phyloP scores from a whole-genome alignment of 2,329 filamentous ascomycete species.

The Colletotrichum caudatum region DNA sequence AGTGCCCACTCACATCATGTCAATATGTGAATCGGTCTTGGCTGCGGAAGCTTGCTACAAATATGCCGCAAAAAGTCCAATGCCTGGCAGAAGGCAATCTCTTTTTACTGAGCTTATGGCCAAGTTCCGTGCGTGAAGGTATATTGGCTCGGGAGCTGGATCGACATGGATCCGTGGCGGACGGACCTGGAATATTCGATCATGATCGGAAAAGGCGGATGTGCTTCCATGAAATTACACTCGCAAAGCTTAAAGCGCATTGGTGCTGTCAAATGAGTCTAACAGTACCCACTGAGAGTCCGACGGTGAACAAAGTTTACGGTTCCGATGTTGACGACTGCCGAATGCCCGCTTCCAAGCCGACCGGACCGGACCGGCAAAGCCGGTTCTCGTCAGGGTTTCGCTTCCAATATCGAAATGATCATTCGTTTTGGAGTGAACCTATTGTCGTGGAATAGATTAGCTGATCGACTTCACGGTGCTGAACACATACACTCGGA shows the following conservation, averaged over 20 bases:
- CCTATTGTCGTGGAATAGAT: not conserved
- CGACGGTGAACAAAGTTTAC: not conserved
- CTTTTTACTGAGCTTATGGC: not conserved
- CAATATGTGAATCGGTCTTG: no score
- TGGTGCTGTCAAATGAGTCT: not conserved
- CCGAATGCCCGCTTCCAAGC: not conserved
- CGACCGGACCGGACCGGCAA: not conserved
- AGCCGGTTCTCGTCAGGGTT: no score
- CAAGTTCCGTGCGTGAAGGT: not conserved
- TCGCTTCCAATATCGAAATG: not conserved
- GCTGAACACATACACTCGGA: not conserved
- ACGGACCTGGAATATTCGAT: not conserved
- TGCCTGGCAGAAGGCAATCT: not conserved
- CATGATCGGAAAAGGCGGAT: not conserved
- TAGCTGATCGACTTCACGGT: not conserved
- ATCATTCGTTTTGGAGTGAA: not conserved
- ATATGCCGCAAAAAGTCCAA: no score
- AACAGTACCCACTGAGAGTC: not conserved
- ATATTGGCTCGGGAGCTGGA: not conserved
- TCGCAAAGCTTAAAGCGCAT: not conserved
- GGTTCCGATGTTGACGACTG: not conserved
- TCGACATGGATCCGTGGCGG: not conserved
- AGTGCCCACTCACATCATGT: constrained; percentile 49
- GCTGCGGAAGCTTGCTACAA: no score
- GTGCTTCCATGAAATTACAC: not conserved